Conservation (phyloP, 2,329 filamentous ascomycete species). For the Periglandula ipomoeae region DNA sequence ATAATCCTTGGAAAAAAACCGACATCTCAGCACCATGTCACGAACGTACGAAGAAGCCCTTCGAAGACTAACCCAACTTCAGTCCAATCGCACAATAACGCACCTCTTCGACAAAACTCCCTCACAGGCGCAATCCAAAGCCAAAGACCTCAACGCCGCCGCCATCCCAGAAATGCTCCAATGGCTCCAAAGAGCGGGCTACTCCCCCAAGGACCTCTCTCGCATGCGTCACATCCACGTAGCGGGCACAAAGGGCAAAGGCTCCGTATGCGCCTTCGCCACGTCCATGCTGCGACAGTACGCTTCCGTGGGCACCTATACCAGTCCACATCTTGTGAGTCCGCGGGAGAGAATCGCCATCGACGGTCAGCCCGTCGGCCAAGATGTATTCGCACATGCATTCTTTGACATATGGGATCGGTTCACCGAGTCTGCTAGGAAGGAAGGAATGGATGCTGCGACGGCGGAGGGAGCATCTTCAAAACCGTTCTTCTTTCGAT, state of each 20-base stretch:
- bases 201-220: slow-evolving; percentile 42
- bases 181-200: slow-evolving; percentile 68
- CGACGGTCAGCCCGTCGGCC: slow-evolving; percentile 60
- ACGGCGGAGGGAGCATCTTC: slow-evolving; percentile 45
- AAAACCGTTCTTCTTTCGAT: slow-evolving; percentile 90
- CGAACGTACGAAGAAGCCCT: slow-evolving; percentile 58
- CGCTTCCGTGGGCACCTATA: slow-evolving; percentile 62
- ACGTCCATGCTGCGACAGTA: slow-evolving; percentile 61
- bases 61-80: slow-evolving; percentile 62
- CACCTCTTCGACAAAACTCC: slow-evolving; percentile 32
- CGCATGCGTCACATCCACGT: slow-evolving; percentile 60
- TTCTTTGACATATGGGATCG: slow-evolving; percentile 80
- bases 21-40: slow-evolving; percentile 8
- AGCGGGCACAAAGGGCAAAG: slow-evolving; percentile 91
- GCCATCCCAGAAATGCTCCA: slow-evolving; percentile 76
- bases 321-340: slow-evolving; percentile 75
- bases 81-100: slow-evolving; percentile 65
- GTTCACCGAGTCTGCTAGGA: slow-evolving; percentile 30
- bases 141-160: slow-evolving; percentile 51
- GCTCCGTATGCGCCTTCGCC: slow-evolving; percentile 76
- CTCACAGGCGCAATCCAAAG: slow-evolving; percentile 34
- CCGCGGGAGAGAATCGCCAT: slow-evolving; percentile 80
- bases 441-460: slow-evolving; percentile 24
- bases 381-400: slow-evolving; percentile 61
- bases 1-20: neutral